phyloP scores from a whole-genome alignment of 139 green algal genomes.

The Dunaliella sp. region DNA sequence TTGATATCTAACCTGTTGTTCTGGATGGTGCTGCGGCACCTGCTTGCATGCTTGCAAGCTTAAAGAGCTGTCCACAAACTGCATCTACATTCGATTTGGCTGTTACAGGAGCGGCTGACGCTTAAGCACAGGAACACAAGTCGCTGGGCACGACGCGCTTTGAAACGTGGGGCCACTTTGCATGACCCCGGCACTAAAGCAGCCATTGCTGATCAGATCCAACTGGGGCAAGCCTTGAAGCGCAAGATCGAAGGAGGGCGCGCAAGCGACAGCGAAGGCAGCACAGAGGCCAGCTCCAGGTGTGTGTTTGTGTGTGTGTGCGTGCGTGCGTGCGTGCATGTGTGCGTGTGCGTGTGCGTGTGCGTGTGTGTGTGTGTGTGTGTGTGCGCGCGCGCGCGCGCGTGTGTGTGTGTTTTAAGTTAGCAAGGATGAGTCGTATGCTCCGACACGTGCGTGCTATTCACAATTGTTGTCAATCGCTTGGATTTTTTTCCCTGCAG shows the following conservation, averaged over 20 bases:
- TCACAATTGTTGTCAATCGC: too few relatives aligned
- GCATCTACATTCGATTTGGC: too few relatives aligned
- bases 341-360: neutral
- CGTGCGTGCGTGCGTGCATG: slow-evolving; percentile 9
- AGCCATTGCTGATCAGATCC: slow-evolving; percentile 86
- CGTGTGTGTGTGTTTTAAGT: neutral
- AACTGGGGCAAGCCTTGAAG: slow-evolving; percentile 77
- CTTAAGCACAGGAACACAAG: slow-evolving; percentile 89
- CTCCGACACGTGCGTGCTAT: too few relatives aligned
- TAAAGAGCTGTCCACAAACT: too few relatives aligned
- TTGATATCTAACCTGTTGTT: too few relatives aligned
- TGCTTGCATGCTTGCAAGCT: too few relatives aligned
- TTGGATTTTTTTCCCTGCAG: too few relatives aligned
- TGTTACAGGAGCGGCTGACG: slow-evolving; percentile 88
- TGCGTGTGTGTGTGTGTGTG: neutral
- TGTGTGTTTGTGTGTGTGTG: slow-evolving; percentile 29
- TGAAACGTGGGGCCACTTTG: slow-evolving; percentile 70
- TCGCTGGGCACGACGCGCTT: slow-evolving; percentile 79
- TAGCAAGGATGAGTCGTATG: too few relatives aligned
- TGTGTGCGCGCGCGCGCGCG: neutral
- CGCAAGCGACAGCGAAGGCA: slow-evolving; percentile 26
- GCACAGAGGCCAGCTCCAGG: slow-evolving; percentile 29
- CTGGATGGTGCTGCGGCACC: too few relatives aligned
- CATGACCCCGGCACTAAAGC: slow-evolving; percentile 55
- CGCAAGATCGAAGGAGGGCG: slow-evolving; percentile 58